phyloP scores from a whole-genome alignment of 2,329 filamentous ascomycete species.

The Rutstroemia sp. region DNA sequence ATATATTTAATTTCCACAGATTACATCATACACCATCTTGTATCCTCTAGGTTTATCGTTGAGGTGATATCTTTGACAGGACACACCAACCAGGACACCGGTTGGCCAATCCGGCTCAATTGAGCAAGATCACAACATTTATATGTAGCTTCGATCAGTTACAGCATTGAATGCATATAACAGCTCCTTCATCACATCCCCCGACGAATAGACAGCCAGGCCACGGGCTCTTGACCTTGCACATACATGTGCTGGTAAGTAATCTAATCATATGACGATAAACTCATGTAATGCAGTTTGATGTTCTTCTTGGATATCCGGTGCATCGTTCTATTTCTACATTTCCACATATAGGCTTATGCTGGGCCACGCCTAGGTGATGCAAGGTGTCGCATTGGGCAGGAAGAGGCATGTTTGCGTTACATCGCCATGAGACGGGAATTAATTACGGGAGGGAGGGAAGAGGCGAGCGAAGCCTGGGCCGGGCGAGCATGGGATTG shows the following conservation, averaged over 20 bases:
- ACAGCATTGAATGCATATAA: background rate
- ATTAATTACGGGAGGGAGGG: background rate
- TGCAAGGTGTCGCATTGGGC: background rate
- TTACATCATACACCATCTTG: background rate
- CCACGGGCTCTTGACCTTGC: background rate
- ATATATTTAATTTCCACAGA: background rate
- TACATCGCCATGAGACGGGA: background rate
- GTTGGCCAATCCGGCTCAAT: background rate
- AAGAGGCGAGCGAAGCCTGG: background rate
- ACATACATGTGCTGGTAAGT: conserved; percentile 5
- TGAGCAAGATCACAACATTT: background rate
- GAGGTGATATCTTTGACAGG: no score
- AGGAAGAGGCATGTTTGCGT: background rate
- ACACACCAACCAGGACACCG: no score
- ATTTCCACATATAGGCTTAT: no score
- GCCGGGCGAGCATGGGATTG: background rate
- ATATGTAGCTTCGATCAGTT: background rate
- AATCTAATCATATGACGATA: conserved; percentile 2
- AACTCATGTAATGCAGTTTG: background rate
- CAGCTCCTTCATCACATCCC: background rate
- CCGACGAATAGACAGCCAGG: background rate
- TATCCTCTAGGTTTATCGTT: no score
- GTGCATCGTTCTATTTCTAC: no score
- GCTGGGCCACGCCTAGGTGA: background rate
- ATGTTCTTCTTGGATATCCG: no score